Conservation (phyloP, 768 basidiomycete genomes). For the Xanthoconium stramineum region DNA sequence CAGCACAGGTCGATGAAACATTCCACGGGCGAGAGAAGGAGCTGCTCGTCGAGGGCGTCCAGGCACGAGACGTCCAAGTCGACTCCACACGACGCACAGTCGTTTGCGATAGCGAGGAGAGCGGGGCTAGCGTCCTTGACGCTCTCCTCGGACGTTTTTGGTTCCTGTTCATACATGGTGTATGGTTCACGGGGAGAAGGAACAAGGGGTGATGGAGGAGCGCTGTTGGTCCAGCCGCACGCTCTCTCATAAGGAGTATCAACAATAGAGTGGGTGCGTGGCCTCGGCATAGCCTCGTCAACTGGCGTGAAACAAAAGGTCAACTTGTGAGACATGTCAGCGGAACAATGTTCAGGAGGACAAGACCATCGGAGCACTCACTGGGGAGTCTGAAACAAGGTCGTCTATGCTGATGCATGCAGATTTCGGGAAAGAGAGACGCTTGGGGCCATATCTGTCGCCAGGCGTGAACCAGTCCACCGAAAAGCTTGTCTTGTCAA, state of each 20-base stretch:
- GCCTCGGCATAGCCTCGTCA: constrained; percentile 8
- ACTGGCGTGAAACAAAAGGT: constrained; percentile 22
- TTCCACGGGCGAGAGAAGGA: constrained; percentile 36
- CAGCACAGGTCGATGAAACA: constrained; percentile 43
- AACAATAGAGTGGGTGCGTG: constrained; percentile 15
- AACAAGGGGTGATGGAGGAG: constrained; percentile 12
- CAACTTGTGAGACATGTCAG: constrained; percentile 18
- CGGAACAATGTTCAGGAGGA: background rate
- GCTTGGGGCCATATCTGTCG: constrained; percentile 25
- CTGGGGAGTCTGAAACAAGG: constrained; percentile 27
- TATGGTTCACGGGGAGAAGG: constrained; percentile 3
- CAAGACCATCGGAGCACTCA: constrained; percentile 4
- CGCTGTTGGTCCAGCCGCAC: constrained; percentile 21
- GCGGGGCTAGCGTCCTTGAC: background rate
- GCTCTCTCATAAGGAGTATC: constrained; percentile 14
- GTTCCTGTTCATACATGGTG: constrained; percentile 6
- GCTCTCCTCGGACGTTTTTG: constrained; percentile 3
- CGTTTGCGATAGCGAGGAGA: constrained; percentile 15
- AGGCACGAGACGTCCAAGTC: constrained; percentile 37
- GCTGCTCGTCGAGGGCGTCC: constrained; percentile 37
- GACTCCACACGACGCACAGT: constrained; percentile 29
- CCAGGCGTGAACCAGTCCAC: constrained; percentile 31
- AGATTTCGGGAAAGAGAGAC: constrained; percentile 34
- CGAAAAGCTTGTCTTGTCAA: constrained; percentile 30
- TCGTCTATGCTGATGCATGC: constrained; percentile 32